These are phyloP conservation scores for Aotearoamyces nothofagi DNA, from an alignment of 2,329 filamentous ascomycete species.

Conservation along the genomic window DNA sequence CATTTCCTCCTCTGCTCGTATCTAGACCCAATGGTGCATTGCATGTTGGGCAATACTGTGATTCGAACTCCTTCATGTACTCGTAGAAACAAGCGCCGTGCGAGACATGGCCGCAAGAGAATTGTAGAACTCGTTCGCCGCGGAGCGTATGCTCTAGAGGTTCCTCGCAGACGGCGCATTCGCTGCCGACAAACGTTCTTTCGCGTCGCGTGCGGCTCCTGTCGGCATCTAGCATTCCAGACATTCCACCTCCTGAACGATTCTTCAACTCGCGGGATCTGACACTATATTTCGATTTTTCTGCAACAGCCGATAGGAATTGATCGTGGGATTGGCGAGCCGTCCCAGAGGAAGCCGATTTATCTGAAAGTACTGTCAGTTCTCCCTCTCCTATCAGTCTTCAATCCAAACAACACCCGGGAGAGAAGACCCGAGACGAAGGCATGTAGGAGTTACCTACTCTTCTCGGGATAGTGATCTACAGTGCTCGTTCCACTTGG, in stretches of 20 bases:
- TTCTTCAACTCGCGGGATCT: no score
- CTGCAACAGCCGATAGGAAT: no score
- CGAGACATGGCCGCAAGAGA: conserved; percentile 92
- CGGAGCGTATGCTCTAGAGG: conserved; percentile 88
- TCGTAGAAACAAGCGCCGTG: conserved; percentile 99
- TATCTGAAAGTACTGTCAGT: no score
- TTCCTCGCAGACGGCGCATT: conserved; percentile 94
- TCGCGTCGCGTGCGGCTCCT: conserved; percentile 69
- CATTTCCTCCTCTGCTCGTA: conserved; percentile 78
- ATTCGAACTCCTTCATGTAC: conserved; percentile 88
- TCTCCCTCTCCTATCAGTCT: no score
- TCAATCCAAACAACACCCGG: no score
- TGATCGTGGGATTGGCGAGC: no score
- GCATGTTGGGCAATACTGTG: conserved; percentile 87
- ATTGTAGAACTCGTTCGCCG: conserved; percentile 86
- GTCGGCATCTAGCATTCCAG: conserved; percentile 58
- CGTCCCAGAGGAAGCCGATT: no score
- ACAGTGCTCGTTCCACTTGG: no score
- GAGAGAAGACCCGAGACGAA: no score
- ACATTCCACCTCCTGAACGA: conserved; percentile 27
- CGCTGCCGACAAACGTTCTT: conserved; percentile 85
- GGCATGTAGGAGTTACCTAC: no score
- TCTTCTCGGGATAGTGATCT: no score
- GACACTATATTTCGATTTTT: conserved; percentile 8
- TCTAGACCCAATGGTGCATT: conserved; percentile 84